phyloP scores from a whole-genome alignment of 257 asterid species.

The Linaria vulgaris region DNA sequence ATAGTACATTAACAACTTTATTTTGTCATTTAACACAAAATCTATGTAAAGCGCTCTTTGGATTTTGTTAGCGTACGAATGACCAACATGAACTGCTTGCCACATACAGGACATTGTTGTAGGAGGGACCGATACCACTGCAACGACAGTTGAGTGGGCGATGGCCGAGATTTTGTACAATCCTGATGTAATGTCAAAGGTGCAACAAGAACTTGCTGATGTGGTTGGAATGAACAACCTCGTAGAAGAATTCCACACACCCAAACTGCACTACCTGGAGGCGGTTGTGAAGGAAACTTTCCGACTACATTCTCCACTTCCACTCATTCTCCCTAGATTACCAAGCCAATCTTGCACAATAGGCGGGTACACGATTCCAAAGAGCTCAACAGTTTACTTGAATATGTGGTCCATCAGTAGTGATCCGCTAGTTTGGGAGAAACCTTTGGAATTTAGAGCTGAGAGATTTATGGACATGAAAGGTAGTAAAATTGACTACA shows the following conservation, averaged over 20 bases:
- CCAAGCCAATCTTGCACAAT: slow-evolving; percentile 5
- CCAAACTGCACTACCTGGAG: neutral
- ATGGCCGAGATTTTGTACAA: slow-evolving; percentile 5
- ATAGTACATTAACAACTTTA: no score
- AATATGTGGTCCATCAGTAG: neutral
- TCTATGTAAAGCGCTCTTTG: no score
- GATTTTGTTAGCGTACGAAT: no score
- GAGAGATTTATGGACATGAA: no score
- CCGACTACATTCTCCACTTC: slow-evolving; percentile 6
- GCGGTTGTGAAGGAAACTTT: neutral
- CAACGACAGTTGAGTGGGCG: slow-evolving; percentile 6
- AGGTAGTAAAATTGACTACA: slow-evolving; percentile 9
- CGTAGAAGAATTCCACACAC: neutral
- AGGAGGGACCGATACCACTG: slow-evolving; percentile 6
- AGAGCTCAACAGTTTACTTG: neutral
- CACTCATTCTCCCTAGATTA: neutral
- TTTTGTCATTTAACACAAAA: no score
- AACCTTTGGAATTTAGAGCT: slow-evolving; percentile 1
- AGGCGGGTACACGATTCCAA: slow-evolving; percentile 13
- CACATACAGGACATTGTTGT: neutral
- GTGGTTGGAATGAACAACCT: slow-evolving; percentile 7
- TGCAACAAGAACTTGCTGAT: neutral
- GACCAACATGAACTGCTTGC: neutral
- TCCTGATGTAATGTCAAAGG: neutral
- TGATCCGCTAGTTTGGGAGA: slow-evolving; percentile 1